Percentiles rank a stretch among this genome's conserved stretches.
phyloP scores from a whole-genome alignment of 176 grass and related monocot genomes.

The Rhynchospora tenuis region DNA sequence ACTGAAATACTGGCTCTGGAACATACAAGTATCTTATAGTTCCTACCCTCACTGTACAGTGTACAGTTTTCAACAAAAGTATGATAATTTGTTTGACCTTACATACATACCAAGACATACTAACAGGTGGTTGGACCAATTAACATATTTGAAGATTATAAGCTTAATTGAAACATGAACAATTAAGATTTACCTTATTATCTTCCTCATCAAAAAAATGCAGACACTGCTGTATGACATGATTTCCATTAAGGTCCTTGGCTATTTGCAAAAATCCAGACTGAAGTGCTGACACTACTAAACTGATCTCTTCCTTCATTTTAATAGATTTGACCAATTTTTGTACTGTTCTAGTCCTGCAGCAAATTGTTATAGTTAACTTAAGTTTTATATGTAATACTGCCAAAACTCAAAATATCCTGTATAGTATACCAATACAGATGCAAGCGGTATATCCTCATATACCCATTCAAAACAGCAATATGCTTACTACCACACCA shows the following conservation, averaged over 20 bases:
- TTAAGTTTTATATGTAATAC: not conserved
- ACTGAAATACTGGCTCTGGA: not conserved
- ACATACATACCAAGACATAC: not conserved
- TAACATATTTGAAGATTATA: constrained; percentile 1
- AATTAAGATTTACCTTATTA: constrained; percentile 59
- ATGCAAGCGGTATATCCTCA: not conserved
- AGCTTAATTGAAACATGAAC: not conserved
- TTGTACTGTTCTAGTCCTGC: constrained; percentile 70
- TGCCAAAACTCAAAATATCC: not conserved
- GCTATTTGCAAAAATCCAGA: constrained; percentile 63
- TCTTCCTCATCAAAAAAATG: constrained; percentile 45
- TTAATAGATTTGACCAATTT: constrained; percentile 70
- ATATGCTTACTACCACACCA: not conserved
- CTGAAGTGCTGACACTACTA: constrained; percentile 42
- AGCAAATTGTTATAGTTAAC: not conserved
- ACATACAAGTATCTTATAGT: not conserved
- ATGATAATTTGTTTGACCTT: not conserved
- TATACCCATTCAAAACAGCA: not conserved
- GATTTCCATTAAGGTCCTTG: constrained; percentile 75
- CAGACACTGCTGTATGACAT: constrained; percentile 77
- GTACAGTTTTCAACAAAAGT: not conserved
- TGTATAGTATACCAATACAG: not conserved
- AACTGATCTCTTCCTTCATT: constrained; percentile 49
- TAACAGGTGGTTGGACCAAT: not conserved
- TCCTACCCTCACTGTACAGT: not conserved